Evolutionary conservation across 1,284 basidiomycete species (phyloP), one percentile per base, ranked within the genome.

Genomic region (Leucoagaricus sp.): DNA sequence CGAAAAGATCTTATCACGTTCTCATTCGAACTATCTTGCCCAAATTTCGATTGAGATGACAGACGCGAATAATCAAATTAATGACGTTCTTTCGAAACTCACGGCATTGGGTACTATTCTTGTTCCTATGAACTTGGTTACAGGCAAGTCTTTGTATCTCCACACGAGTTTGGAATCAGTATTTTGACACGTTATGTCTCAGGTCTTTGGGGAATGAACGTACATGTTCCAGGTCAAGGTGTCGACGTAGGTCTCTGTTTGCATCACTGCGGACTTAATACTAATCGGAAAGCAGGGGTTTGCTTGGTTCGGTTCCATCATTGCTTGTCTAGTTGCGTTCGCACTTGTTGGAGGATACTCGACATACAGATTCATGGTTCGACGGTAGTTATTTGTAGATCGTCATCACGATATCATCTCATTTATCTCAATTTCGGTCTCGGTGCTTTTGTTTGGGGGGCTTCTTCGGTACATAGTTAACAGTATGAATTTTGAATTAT

Each of bases 31-130:
- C 72, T 99, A 98, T 75, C 87, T 98, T 53, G 96, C 96, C 1
- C 96, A 98, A 68, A 98, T 98, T 65, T 96, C 93, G 40, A 97
- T 98, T 73, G 96, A 98, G 76, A 98, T 97, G 95, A 98, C 96
- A 29, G 96, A 99, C 68, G 97, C 97, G 53, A 99, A 99, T 77
- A 99, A 99, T 73, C 96, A 98, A 76, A 99, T 98, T 77, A 99
- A 99, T 75, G 96, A 99, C 70, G 96, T 99, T 3, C 84, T 99
- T 4, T 94, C 92, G n/a, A 98, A 98, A 78, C 80, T 99, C 60
- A 99, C 97, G 0, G 97, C 97, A 7, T 82, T 99, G 38, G 97
- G 97, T 85, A 98, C 97, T 0, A 88, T 99, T 3, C 87, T 99
- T 61, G 91, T 99, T 66, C 94, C 94, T 15, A 96, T 97, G 94